These are phyloP conservation scores for Sporothrix euskadiensis DNA, from an alignment of 2,329 filamentous ascomycete species.

Conservation along the genomic window DNA sequence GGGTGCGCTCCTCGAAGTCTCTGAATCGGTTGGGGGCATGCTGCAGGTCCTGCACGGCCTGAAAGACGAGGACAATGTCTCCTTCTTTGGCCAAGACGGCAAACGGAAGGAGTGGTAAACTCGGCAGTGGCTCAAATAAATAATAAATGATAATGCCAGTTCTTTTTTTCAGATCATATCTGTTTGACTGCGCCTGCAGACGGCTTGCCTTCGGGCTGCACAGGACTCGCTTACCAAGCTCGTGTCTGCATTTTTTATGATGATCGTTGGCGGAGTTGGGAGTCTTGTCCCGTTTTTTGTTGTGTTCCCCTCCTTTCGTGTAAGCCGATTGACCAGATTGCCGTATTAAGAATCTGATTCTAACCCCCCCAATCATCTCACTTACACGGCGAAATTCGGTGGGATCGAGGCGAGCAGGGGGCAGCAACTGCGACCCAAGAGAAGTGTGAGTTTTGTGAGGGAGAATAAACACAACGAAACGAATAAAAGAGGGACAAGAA, in stretches of 20 bases:
- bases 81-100: constrained; percentile 35
- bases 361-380: background rate
- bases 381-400: background rate
- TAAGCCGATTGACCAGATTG: background rate
- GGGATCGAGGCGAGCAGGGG: background rate
- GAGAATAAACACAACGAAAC: background rate
- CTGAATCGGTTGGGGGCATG: constrained; percentile 51
- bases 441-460: too few species aligned
- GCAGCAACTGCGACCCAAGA: background rate
- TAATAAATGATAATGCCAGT: background rate
- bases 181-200: too few species aligned
- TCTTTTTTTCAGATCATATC: background rate
- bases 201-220: background rate
- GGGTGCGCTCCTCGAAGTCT: constrained; percentile 36
- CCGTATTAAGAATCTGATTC: background rate
- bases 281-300: background rate
- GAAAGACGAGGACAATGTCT: constrained; percentile 53
- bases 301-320: background rate
- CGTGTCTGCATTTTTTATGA: background rate
- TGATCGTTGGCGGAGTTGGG: background rate
- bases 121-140: background rate
- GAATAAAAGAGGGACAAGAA: background rate
- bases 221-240: background rate
- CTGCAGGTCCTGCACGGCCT: constrained; percentile 72
- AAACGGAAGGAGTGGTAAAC: constrained; percentile 35